Evolutionary conservation across 1,284 basidiomycete genomes (phyloP), one percentile per base, ranked within the genome.

Genomic region (Leccinum brunneo-olivaceum): DNA sequence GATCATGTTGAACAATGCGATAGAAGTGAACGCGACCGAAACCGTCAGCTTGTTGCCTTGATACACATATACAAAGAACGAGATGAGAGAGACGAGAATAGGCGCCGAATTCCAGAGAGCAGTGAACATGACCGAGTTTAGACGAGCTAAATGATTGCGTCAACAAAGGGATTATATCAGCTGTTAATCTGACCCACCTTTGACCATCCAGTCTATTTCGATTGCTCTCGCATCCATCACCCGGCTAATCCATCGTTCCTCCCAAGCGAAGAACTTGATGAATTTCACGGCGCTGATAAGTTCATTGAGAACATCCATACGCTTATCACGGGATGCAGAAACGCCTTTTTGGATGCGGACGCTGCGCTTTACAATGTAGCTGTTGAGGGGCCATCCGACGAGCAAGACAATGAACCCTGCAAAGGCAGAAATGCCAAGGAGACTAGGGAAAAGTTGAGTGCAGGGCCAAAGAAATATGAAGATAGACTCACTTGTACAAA

Each of bases 181-280:
- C 21, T 28, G 2, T 16, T 2, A 52, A 24, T 0, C 8, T 39
- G 48, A 47, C 64, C 2, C 34, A 79, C 77, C 60, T 71, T 86
- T 84, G 43, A 80, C 61, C 68, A 88, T 74, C 84, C 83, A 88
- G 36, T 69, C 58, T 54, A 89, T 70, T 63, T 88, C 85, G 15
- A 66, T 62, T 36, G 70, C 72, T 43, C 84, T 70, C 6, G 77
- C 74, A 21, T 76, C 74, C 53, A 84, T 61, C 0, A 69, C 71
- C 1, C 77, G 70, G 16, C 73, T 60, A 38, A 87, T 81, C 86
- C 85, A 90, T 11, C 74, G 69, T 27, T 79, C 75, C 54, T 89
- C 85, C 86, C 86, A 89, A 4, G 84, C 85, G 50, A 89, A 89
- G 66, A 90, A 87, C 55, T 92, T 92, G 69, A 92, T 84, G 57